A percentile compares a stretch with the other conserved stretches of the same genome.
phyloP scores from a whole-genome alignment of 1,139 yeast species.

The Kluyveromyces sp. region DNA sequence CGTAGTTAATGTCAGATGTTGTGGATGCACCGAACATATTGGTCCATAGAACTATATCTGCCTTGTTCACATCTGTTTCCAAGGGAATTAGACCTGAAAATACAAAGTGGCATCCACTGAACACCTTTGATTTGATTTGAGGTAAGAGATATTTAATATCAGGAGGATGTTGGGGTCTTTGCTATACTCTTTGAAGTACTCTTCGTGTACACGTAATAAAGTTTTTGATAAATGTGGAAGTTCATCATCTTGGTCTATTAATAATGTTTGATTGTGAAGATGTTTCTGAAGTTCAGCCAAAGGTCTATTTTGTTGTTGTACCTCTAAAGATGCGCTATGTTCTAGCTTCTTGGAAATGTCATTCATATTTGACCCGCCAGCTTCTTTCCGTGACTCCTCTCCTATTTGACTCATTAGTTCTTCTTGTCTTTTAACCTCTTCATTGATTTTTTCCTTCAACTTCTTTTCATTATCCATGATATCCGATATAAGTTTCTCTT shows the following conservation, averaged over 20 bases:
- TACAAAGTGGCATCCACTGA: conserved; percentile 61
- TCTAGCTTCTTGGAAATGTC: conserved; percentile 36
- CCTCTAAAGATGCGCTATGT: conserved; percentile 33
- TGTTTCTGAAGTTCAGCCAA: conserved; percentile 75
- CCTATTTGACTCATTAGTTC: conserved; percentile 18
- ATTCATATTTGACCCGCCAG: conserved; percentile 26
- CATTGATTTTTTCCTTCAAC: conserved; percentile 27
- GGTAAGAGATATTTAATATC: conserved; percentile 68
- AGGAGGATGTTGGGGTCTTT: conserved; percentile 34
- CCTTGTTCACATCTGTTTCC: conserved; percentile 59
- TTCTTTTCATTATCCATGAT: conserved; percentile 27
- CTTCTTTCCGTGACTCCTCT: conserved; percentile 20
- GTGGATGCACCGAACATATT: conserved; percentile 86
- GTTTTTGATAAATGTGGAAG: conserved; percentile 57
- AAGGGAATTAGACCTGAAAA: conserved; percentile 84
- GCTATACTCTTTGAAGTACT: conserved; percentile 49
- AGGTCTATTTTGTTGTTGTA: conserved; percentile 54
- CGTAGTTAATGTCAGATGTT: conserved; percentile 60
- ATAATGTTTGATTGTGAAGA: conserved; percentile 56
- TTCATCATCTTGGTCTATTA: conserved; percentile 78
- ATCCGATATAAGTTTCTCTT: conserved; percentile 27
- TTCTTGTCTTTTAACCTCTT: conserved; percentile 31
- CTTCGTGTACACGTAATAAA: conserved; percentile 53
- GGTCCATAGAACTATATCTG: conserved; percentile 89
- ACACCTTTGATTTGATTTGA: conserved; percentile 55